Evolutionary conservation across 495 filamentous ascomycete genomes (phyloP).

Genomic region (Tuber melanosporum): DNA sequence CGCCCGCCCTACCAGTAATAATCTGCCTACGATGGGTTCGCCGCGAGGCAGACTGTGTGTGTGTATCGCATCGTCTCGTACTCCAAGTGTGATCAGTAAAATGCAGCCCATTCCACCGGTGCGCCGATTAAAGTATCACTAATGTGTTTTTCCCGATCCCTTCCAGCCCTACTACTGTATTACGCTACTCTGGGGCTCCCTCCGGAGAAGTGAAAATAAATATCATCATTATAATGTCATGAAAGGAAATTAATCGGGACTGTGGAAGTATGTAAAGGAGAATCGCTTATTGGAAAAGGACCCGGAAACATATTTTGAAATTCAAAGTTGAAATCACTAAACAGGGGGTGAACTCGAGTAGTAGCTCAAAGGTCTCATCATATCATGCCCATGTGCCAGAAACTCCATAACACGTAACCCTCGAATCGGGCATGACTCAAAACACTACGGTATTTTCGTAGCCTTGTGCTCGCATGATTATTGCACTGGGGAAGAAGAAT

Average conservation of each 20-base stretch:
- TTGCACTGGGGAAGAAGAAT: neutral
- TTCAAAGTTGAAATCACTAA: neutral
- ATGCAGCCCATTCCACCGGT: neutral
- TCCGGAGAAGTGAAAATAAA: neutral
- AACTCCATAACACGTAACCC: conserved; percentile 2
- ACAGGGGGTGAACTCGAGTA: neutral
- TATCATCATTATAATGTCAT: neutral
- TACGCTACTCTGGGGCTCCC: neutral
- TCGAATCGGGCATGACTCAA: neutral
- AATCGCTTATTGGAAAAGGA: neutral
- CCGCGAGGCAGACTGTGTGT: neutral
- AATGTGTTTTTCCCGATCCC: neutral
- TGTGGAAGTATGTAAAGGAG: neutral
- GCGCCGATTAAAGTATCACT: neutral
- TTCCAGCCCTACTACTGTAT: conserved; percentile 1
- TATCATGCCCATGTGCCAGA: conserved; percentile 1
- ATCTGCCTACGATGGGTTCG: neutral
- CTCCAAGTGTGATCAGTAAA: neutral
- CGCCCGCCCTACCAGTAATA: neutral
- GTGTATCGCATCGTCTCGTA: neutral
- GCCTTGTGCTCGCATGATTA: neutral
- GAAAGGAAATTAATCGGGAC: neutral
- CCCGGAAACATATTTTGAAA: neutral
- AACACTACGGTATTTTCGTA: neutral
- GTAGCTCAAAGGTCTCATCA: neutral